A percentile compares a stretch with the other conserved stretches of the same genome.
phyloP scores from a whole-genome alignment of 2,329 filamentous ascomycete genomes.

The Plenodomus tracheiphilus region DNA sequence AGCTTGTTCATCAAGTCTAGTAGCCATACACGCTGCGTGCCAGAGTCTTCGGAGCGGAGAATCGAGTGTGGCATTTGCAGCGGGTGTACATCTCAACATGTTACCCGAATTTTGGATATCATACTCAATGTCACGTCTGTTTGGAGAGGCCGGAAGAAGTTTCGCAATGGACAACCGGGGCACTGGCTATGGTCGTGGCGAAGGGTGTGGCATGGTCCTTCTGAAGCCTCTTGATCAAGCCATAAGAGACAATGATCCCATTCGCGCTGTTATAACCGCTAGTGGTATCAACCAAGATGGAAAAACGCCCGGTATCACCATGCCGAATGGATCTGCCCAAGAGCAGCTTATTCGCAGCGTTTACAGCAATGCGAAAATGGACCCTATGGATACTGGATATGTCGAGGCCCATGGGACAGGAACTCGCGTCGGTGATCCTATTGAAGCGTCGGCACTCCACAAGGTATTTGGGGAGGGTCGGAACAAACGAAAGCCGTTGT shows the following conservation, averaged over 20 bases:
- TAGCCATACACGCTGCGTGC: constrained; percentile 22
- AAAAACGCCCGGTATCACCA: constrained; percentile 59
- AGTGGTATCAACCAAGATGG: constrained; percentile 55
- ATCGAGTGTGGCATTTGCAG: constrained; percentile 29
- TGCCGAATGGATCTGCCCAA: constrained; percentile 59
- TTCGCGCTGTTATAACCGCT: constrained; percentile 49
- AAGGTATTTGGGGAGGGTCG: constrained; percentile 26
- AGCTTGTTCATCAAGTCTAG: constrained; percentile 35
- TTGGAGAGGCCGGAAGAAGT: constrained; percentile 34
- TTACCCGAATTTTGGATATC: constrained; percentile 31
- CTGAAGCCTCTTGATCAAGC: constrained; percentile 63
- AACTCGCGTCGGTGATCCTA: constrained; percentile 53
- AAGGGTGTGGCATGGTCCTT: constrained; percentile 63
- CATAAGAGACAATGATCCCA: constrained; percentile 58
- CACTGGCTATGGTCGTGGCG: constrained; percentile 65
- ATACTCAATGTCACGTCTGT: constrained; percentile 26
- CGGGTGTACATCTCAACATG: constrained; percentile 17
- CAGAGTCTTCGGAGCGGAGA: constrained; percentile 31
- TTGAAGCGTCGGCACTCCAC: constrained; percentile 30
- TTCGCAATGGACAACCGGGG: constrained; percentile 56
- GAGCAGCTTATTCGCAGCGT: constrained; percentile 24
- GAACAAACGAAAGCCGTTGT: constrained; percentile 21
- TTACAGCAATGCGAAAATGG: constrained; percentile 26
- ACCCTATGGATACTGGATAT: constrained; percentile 29
- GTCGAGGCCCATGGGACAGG: constrained; percentile 55